Evolutionary conservation across 306 rosid species (phyloP).

Genomic region (Begonia loranthoides): DNA sequence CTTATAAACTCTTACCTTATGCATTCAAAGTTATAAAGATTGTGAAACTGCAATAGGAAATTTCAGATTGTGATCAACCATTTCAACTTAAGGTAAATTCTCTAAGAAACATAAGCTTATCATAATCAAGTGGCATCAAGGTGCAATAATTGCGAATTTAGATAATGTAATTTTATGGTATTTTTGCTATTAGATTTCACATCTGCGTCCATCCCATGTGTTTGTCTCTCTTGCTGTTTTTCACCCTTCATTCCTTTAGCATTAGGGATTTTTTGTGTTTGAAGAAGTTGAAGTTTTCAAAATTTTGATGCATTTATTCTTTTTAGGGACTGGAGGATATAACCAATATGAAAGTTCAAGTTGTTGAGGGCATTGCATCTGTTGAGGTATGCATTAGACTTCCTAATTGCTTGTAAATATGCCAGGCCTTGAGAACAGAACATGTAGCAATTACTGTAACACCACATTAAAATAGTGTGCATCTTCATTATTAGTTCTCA

Average conservation of each 20-base stretch:
- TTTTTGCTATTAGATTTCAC: not conserved
- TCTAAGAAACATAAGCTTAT: no score
- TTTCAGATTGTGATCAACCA: not conserved
- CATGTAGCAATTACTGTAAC: no score
- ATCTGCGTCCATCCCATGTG: not conserved
- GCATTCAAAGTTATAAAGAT: not conserved
- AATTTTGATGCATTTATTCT: conserved; percentile 2
- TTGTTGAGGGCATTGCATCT: conserved; percentile 64
- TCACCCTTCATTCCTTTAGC: no score
- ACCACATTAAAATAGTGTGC: not conserved
- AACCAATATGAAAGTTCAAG: conserved; percentile 40
- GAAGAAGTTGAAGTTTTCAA: not conserved
- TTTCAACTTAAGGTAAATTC: not conserved
- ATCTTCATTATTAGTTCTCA: not conserved
- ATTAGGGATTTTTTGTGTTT: no score
- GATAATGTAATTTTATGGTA: no score
- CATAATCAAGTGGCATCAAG: not conserved
- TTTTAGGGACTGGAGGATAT: conserved; percentile 45
- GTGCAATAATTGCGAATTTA: not conserved
- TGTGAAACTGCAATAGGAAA: not conserved
- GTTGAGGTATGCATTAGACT: conserved; percentile 32
- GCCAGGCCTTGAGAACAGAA: no score
- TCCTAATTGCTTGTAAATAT: not conserved
- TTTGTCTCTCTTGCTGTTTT: not conserved
- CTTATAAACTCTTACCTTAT: not conserved